Base-by-base conservation (phyloP, 2,329 filamentous ascomycete species). In the Phialocephala subalpina region DNA sequence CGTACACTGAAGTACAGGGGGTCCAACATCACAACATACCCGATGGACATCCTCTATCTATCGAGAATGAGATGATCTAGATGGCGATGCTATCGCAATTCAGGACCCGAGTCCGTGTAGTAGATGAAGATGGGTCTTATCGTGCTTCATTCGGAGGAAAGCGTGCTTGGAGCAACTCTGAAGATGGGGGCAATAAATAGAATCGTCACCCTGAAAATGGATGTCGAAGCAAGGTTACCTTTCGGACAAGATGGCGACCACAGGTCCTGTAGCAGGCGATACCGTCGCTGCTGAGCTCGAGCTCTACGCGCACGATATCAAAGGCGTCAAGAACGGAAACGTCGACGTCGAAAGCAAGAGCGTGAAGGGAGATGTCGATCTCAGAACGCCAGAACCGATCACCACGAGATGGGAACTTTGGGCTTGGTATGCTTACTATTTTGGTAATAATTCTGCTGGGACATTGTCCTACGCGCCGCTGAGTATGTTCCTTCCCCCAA, bases 361-460 rank as follows among this genome's bases (percentile, higher is more conserved):
- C 45, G 9, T 22, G 4, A 49, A 49, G 12, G 45, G 18, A 20
- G 45, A 9, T 5, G 25, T 61, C 70, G 75, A 79, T 52, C 25
- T 65, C 57, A 9, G 80, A 83, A 20, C 78, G 76, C 40, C 81
- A 8, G 52, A 64, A 29, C 35, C 47, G 33, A 40, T 59, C 9
- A 64, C 62, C 20, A 58, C 57, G 27, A 47, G 56, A 8, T 56
- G 58, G 47, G 60, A 66, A 40, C 38, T 66, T 1, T 63, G 64
- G 64, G 57, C 60, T 52, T 66, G 62, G 58, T 66, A 66, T 20
- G 18, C 73, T 0, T 67, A 67, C 53, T 67, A 65, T 27, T 58
- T 67, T 40, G 65, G 65, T 33, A 64, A 64, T 14, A 64, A 64
- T 20, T 45, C 40, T 40, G 65, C 57, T 9, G 56, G 62, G 42